These are phyloP conservation scores for Cyberlindnera maritima DNA, from an alignment of 805 yeast species.

Conservation along the genomic window DNA sequence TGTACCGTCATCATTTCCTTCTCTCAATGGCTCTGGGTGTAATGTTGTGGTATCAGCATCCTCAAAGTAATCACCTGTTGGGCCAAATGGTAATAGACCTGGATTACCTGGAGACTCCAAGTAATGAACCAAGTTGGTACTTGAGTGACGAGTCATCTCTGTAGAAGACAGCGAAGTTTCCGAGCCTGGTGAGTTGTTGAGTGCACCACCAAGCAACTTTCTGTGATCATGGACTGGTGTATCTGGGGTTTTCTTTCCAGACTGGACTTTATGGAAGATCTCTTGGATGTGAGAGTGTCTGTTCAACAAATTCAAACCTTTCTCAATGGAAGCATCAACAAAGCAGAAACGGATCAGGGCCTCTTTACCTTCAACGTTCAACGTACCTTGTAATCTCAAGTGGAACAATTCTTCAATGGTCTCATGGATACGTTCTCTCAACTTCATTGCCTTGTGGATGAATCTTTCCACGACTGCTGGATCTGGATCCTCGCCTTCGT, in stretches of 20 bases:
- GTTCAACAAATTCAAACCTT: conserved; percentile 38
- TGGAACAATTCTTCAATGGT: conserved; percentile 57
- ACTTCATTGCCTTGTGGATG: conserved; percentile 35
- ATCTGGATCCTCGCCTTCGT: conserved; percentile 25
- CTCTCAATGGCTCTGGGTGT: conserved; percentile 8
- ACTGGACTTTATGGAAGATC: conserved; percentile 6
- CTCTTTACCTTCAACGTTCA: conserved; percentile 75
- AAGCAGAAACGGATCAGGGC: conserved; percentile 67
- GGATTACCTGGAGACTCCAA: conserved; percentile 31
- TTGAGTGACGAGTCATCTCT: conserved; percentile 16
- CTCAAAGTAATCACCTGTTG: conserved; percentile 29
- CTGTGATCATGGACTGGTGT: neutral
- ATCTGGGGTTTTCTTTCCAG: neutral
- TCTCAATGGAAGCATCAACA: conserved; percentile 68
- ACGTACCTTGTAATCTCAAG: conserved; percentile 50
- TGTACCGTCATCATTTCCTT: conserved; percentile 6
- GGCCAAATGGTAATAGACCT: conserved; percentile 37
- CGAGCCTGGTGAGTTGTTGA: neutral
- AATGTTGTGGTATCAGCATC: conserved; percentile 24
- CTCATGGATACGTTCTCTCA: conserved; percentile 41
- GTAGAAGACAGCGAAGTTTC: conserved; percentile 1
- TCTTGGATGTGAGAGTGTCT: conserved; percentile 24
- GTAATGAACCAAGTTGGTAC: conserved; percentile 22
- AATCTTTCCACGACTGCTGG: conserved; percentile 30
- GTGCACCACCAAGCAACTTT: neutral